Base-by-base conservation (phyloP, 257 asterid species). In the Solanum commersonii region DNA sequence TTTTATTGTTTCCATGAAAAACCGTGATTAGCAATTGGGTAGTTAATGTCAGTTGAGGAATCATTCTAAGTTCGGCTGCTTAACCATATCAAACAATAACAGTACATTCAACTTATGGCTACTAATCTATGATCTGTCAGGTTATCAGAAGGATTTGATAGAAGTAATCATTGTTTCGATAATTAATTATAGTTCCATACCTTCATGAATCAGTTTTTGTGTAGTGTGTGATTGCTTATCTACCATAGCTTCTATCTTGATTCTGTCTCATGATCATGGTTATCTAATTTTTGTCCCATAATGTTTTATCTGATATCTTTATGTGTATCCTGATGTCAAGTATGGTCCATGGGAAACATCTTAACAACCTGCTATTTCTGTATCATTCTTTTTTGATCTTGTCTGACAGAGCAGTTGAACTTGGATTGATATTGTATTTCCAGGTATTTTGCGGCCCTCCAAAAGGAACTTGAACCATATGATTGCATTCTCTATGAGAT, bases 401-500 rank as follows among this genome's bases (percentile, higher is more conserved):
- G 16, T 29, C 68, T 46, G 42, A 81, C 42, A 29, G 68, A 16
- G 10, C 85, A 10, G 38, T 31, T 37, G 40, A 18, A 42, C 18
- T n/a, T 52, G 87, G 88, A 83, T 27, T 74, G 76, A 82, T 88
- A 10, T 76, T 86, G 65, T 89, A 86, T 87, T 71, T 89, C 77
- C 93, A 97, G 99, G 93, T 97, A 97, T 91, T 97, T 97, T 40
- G 85, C 92, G 1, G 92, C 96, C 40, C 91, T 97, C 68, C 98
- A 97, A 88, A 89, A 93, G 87, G 94, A 90, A 90, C 98, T 97
- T 20, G 95, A 93, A 85, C 70, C 87, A 59, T 95, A 95, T 78
- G 98, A 97, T 88, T 96, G 99, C 88, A 94, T 97, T 91, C 99
- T 97, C 83, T 97, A 96, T 90, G 99, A 97, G 92, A 97, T 97